Evolutionary conservation across 164 flowering plant genomes (phyloP), one percentile per base, ranked within the genome.

Genomic region (Hamamelis virginiana): DNA sequence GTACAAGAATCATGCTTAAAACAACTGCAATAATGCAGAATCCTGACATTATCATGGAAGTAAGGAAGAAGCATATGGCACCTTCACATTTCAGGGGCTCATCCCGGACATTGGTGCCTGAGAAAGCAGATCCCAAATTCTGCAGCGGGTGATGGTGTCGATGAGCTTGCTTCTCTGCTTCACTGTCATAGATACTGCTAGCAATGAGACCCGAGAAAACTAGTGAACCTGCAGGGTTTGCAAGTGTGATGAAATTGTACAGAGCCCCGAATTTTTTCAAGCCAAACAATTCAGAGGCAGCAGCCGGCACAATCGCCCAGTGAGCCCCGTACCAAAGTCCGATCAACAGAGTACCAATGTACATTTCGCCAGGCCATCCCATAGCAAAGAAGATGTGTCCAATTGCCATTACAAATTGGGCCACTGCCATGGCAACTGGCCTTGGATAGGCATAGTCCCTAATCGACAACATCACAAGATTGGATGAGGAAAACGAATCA

Each of bases 261-360:
- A 96, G 64, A 10, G 97, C 94, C 4, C 95, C 98, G 50, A 93
- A 96, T 18, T 86, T 93, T 75, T 89, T 96, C 80, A 96, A 70
- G 69, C 99, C 99, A 76, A 96, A 96, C 46, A 96, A 74, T 77
- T 96, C 99, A 1, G 99, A 96, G n/a, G 94, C 94, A 27, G 96
- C 80, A 58, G 99, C 98, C 5, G 98, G 98, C 19, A 89, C 90
- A 56, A 96, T 84, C 8, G 99, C 95, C 99, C 99, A 96, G 69
- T 93, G 99, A 8, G 98, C 97, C 12, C 99, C 99, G 68, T 89
- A 96, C 5, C 99, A 95, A n/a, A 96, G 96, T 22, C 99, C 99
- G 19, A 87, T 89, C 65, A 96, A 33, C 13, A 93, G 78, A 45
- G 99, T 93, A 38, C 90, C 96, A 55, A 91, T 62, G 72, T 96